phyloP scores from a whole-genome alignment of 2,329 filamentous ascomycete genomes.

The Aspergillus phoenicis region DNA sequence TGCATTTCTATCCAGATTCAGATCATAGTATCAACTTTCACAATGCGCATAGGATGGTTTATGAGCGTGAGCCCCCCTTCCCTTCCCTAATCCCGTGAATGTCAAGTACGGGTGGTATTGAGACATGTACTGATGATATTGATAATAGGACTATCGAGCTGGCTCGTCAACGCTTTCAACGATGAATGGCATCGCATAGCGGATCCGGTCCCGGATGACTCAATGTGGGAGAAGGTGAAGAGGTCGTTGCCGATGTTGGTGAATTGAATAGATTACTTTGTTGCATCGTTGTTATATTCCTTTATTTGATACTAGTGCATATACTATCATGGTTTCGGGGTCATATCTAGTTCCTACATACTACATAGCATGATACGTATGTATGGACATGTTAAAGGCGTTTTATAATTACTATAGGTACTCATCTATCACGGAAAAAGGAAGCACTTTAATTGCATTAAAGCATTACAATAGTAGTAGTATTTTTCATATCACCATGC shows the following conservation, averaged over 20 bases:
- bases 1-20: constrained; percentile 94
- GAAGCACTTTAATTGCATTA: too few relatives aligned
- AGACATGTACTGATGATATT: neutral
- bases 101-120: neutral
- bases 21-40: constrained; percentile 96
- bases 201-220: constrained; percentile 51
- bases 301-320: neutral
- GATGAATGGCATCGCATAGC: constrained; percentile 78
- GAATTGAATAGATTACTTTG: constrained; percentile 7
- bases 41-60: constrained; percentile 87
- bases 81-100: neutral
- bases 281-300: neutral
- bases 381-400: too few relatives aligned
- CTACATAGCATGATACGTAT: too few relatives aligned
- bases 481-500: too few relatives aligned
- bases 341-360: too few relatives aligned
- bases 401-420: too few relatives aligned
- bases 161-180: constrained; percentile 97
- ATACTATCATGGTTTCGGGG: too few relatives aligned
- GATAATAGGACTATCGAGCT: constrained; percentile 59
- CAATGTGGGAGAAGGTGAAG: constrained; percentile 30
- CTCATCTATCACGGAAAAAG: too few relatives aligned
- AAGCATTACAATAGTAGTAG: too few relatives aligned
- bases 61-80: constrained; percentile 70
- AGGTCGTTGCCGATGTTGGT: constrained; percentile 16